phyloP scores from a whole-genome alignment of 768 basidiomycete species.

The Lepiota subincarnata region DNA sequence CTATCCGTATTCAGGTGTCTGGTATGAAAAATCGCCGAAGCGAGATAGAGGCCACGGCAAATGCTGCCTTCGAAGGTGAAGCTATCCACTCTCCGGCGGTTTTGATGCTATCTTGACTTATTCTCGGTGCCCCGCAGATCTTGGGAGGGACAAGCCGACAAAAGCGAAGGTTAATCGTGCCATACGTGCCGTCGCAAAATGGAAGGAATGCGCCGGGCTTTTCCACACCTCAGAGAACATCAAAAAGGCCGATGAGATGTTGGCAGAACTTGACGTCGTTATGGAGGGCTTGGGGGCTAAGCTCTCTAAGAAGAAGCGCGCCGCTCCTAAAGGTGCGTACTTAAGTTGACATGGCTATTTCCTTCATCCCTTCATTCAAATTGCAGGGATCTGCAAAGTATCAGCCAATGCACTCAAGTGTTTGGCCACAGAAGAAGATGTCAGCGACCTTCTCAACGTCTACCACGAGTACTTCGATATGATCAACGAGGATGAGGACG shows the following conservation, averaged over 20 bases:
- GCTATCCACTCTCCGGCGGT: too few species aligned
- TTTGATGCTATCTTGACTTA: not conserved
- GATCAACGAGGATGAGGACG: not conserved
- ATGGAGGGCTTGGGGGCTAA: not conserved
- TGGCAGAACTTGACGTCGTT: not conserved
- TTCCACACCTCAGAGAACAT: not conserved
- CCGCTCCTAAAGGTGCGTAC: not conserved
- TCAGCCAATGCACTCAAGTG: not conserved
- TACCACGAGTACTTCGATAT: not conserved
- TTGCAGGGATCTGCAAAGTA: not conserved
- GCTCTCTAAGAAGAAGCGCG: not conserved
- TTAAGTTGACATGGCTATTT: not conserved
- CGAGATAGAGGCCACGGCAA: not conserved
- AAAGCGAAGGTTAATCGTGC: not conserved
- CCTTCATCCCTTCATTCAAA: not conserved
- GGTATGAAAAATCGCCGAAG: not conserved
- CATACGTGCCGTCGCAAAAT: not conserved
- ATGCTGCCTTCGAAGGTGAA: not conserved
- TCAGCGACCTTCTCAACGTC: not conserved
- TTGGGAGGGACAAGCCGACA: not conserved
- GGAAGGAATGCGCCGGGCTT: not conserved
- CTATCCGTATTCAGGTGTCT: not conserved
- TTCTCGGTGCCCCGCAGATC: too few species aligned
- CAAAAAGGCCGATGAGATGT: not conserved
- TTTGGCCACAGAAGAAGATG: conserved; percentile 3